Evolutionary conservation across 805 yeast species (phyloP), one percentile per base, ranked within the genome.

Genomic region (Starmerella powellii): DNA sequence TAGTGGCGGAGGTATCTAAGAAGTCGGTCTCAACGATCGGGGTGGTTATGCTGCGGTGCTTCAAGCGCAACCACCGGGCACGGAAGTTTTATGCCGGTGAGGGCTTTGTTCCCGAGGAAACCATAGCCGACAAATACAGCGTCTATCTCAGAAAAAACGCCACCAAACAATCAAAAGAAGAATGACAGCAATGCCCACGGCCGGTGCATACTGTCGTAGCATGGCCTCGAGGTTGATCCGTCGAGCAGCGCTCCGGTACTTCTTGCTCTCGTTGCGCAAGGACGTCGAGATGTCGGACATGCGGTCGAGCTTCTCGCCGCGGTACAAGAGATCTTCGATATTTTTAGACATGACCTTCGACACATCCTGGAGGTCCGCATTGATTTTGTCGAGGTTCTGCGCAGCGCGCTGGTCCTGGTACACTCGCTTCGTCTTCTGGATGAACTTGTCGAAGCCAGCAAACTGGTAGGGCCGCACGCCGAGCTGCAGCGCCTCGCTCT

Each of bases 321-420:
- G 72, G 62, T 88, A 87, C 30, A 91, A 70, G 50, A 91, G 67
- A 62, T 91, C 98, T 61, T 91, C 97, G 45, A 91, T 91, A 61
- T 91, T 91, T 56, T 88, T 88, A 46, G 94, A 85, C 94, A 91
- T 83, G 44, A 91, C 93, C 50, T 83, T 77, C 54, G 88, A 86
- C 36, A 91, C 98, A 56, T 93, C 99, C 38, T 81, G 85, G 50
- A 91, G 67, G 53, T 91, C 98, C 37, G 74, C 73, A 61, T 88
- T 87, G 50, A 88, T 65, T 58, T 76, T 78, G 63, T 88, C 96
- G 55, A 91, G 66, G 54, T 87, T 87, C 33, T 79, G 78, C 47
- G 85, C 88, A 0, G 94, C 94, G 47, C 95, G 73, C 46, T 86
- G 83, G 60, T 91, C 96, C 51, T 82, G 85, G 61, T 88, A 91